Base-by-base conservation (phyloP, 2,329 filamentous ascomycete genomes). In the Hirsutella minnesotensis region DNA sequence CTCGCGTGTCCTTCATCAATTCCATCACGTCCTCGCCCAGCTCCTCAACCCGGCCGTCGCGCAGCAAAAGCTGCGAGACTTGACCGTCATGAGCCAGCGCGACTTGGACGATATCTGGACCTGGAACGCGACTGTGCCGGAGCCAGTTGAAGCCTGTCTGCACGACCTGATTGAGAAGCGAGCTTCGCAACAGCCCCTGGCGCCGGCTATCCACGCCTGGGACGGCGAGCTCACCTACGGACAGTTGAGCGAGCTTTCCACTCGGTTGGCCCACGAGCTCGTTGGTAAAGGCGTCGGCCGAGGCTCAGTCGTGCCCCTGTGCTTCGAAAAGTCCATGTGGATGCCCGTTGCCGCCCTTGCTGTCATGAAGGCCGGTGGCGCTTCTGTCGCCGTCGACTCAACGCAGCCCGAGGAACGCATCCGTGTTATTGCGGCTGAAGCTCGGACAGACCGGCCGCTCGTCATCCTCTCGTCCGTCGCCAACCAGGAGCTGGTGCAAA, bases 211-310 rank as follows among this genome's bases (percentile, higher is more conserved):
- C 30, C 51, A 61, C 30, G 63, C 66, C 1, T 67, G 63, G 63
- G 65, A 68, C n/a, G 45, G 66, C 62, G 15, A 43, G 51, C 36
- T 60, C 62, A 65, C 63, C 5, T 68, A 67, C 42, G 40, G 51
- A 38, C 56, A 68, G 29, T 50, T 67, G 37, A 33, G 43, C 16
- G 22, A 27, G 3, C 37, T 38, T 3, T 21, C 46, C 2, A 42
- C 43, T 7, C 29, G 30, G 5, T 40, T 51, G 18, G 49, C 49
- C 4, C n/a, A n/a, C 9, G 36, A 47, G 9, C 45, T 50, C 4
- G 36, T 44, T 20, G 10, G 9, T 19, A 19, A 33, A 7, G 55
- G 54, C 9, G 49, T 63, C 8, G 10, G 16, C 10, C 42, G 13
- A 15, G 39, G 33, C 1, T 38, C 29, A 4, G 22, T 44, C 4